Evolutionary conservation across 352 stramenopile genomes (phyloP), one percentile per base, ranked within the genome.

Genomic region (Plasmopara muralis): DNA sequence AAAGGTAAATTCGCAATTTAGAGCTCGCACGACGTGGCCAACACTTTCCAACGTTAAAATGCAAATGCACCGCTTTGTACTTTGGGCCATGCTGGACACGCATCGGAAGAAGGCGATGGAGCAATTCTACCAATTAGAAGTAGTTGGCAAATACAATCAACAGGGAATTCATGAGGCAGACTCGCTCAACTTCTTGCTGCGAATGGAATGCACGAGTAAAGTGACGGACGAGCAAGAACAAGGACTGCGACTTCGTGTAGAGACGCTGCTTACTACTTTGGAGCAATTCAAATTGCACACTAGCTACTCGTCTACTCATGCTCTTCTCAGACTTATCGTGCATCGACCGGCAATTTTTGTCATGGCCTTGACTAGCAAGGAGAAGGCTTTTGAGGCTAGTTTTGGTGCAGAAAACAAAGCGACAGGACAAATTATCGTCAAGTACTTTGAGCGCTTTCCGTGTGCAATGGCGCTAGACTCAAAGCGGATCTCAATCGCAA

Each of bases 221-320:
- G 63, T 75, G 18, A 57, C 54, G n/a, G 53, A 64, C 34, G 66
- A 79, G 46, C 48, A 65, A 35, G 55, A 68, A 14, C 44, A 57
- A 4, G 67, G 55, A 37, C 39, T 66, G 29, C 60, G 61, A 30
- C 49, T 51, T 20, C 71, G 77, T n/a, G 50, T 85, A 18, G 61
- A 80, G 47, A 62, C 50, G 43, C 62, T 89, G 12, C 58, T 89
- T 7, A 44, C 41, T 25, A 51, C 60, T 13, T 70, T 89, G 56
- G 64, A 81, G 15, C 43, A 43, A 20, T 59, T 67, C 14, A 34
- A 64, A 30, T 62, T 74, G 41, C 60, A 55, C 43, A 72, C 73
- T 20, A 85, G 75, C 47, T 83, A 86, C 56, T 86, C 77, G 47
- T 83, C 74, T 47, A 63, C 62, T 0, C 77, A 89, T 41, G 58